Conservation (phyloP, 2,329 filamentous ascomycete species). For the Botrytis cinerea region DNA sequence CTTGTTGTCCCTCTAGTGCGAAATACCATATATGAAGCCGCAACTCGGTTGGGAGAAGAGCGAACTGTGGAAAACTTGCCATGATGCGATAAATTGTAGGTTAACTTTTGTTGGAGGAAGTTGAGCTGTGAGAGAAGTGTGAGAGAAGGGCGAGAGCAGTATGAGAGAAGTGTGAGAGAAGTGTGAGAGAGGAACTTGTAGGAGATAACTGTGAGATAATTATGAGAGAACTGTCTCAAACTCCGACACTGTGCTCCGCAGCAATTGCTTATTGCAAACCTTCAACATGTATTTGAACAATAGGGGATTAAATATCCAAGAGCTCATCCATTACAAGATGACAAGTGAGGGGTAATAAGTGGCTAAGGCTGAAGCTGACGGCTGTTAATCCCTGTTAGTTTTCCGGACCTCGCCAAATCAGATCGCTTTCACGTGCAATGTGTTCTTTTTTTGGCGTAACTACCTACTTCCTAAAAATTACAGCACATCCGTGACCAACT, state of each 20-base stretch:
- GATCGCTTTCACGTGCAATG: background rate
- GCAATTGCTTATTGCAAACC: background rate
- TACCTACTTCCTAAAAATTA: background rate
- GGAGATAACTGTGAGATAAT: too few species aligned
- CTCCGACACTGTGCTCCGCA: background rate
- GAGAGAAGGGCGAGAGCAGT: too few species aligned
- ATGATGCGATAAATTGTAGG: background rate
- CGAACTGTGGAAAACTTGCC: conserved; percentile 6
- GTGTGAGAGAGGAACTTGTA: too few species aligned
- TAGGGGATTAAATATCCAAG: background rate
- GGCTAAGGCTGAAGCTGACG: background rate
- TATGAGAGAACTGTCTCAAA: too few species aligned
- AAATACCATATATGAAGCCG: conserved; percentile 12
- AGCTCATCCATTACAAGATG: background rate
- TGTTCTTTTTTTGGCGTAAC: background rate
- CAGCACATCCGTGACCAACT: background rate
- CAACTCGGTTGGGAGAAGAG: background rate
- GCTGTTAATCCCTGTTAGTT: background rate
- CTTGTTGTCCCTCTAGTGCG: background rate
- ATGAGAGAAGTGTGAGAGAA: too few species aligned
- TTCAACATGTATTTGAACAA: background rate
- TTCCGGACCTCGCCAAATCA: background rate
- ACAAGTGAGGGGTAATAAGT: background rate
- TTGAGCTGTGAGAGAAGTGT: background rate
- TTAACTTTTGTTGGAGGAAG: background rate